Base-by-base conservation (phyloP, 495 filamentous ascomycete species). In the Penicillium arizonense region DNA sequence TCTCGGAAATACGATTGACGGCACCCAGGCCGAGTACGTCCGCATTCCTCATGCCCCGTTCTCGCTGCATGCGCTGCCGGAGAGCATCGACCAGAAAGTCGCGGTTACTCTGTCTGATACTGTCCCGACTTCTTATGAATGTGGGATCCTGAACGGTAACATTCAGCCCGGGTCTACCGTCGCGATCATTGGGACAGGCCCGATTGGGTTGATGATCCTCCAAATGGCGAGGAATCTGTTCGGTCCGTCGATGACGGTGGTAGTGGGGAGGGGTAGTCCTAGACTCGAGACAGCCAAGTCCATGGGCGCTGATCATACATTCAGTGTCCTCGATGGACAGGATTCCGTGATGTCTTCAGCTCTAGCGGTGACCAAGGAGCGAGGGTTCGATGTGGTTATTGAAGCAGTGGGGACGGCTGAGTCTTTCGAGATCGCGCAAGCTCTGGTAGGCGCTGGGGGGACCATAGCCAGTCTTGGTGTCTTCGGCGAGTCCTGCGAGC, bases 21-120 rank as follows among this genome's bases (percentile, higher is more conserved):
- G 78, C 13, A 77, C 71, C 4, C 76, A 80, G 55, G 78, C 77
- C 7, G 75, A 80, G 56, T 81, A 77, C 50, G 74, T 79, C 12
- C 59, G 74, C 9, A 72, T 78, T 30, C 77, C 76, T 13, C 67
- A 73, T 57, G 76, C 75, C 3, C 61, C 73, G 34, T 62, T 52
- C 40, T 73, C 69, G 3, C 57, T 78, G 8, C 69, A 76, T 55
- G 49, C 50, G 28, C 52, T 79, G 5, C 73, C 76, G 2, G 36
- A 46, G 10, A 69, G 56, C 10, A 68, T 73, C 9, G 68, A 78
- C 40, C 64, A 68, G 41, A 44, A 61, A 33, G 63, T 60, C 3
- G 55, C 72, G 7, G 71, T 79, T 12, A 68, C 72, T 50, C 59
- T 77, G 14, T 73, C 68, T 24, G 76, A 79, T 52, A 69, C 76